Percentiles rank a stretch among this genome's conserved stretches.
Evolutionary conservation across 768 basidiomycete species (phyloP).

Genomic region (Suillus ampliporus): DNA sequence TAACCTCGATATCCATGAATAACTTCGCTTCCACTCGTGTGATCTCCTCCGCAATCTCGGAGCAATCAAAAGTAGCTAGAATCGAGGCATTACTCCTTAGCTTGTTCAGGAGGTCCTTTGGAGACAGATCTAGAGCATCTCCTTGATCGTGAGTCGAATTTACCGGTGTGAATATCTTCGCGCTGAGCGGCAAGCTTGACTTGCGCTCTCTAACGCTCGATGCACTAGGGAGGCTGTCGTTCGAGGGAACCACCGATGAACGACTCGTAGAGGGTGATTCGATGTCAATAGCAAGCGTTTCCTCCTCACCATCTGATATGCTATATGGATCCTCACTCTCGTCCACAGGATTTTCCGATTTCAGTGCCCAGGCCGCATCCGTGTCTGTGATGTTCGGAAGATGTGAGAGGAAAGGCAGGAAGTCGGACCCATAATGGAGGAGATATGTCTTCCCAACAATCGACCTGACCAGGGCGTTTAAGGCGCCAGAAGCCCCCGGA

Average conservation of each 20-base stretch:
- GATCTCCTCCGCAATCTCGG: slow-evolving; percentile 84
- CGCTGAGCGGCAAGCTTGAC: slow-evolving; percentile 64
- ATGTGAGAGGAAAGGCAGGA: slow-evolving; percentile 79
- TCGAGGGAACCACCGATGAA: slow-evolving; percentile 25
- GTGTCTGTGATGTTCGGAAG: slow-evolving; percentile 67
- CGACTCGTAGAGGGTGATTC: slow-evolving; percentile 36
- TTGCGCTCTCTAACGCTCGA: slow-evolving; percentile 62
- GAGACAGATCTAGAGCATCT: slow-evolving; percentile 45
- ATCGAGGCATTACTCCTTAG: slow-evolving; percentile 64
- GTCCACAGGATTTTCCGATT: slow-evolving; percentile 58
- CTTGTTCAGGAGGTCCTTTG: slow-evolving; percentile 67
- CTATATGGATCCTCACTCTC: slow-evolving; percentile 70
- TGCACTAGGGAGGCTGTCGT: slow-evolving; percentile 27
- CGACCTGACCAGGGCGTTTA: slow-evolving; percentile 78
- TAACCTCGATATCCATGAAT: slow-evolving; percentile 80
- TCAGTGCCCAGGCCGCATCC: slow-evolving; percentile 78
- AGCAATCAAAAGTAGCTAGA: slow-evolving; percentile 59
- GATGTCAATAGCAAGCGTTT: slow-evolving; percentile 37
- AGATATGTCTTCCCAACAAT: slow-evolving; percentile 82
- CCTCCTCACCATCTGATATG: slow-evolving; percentile 58
- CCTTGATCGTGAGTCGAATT: slow-evolving; percentile 31
- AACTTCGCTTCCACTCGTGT: slow-evolving; percentile 72
- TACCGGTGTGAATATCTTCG: slow-evolving; percentile 47
- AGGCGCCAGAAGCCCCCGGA: slow-evolving; percentile 70
- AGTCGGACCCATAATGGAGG: slow-evolving; percentile 83